Conservation (phyloP, 495 filamentous ascomycete genomes). For the Bombardia bombarda region DNA sequence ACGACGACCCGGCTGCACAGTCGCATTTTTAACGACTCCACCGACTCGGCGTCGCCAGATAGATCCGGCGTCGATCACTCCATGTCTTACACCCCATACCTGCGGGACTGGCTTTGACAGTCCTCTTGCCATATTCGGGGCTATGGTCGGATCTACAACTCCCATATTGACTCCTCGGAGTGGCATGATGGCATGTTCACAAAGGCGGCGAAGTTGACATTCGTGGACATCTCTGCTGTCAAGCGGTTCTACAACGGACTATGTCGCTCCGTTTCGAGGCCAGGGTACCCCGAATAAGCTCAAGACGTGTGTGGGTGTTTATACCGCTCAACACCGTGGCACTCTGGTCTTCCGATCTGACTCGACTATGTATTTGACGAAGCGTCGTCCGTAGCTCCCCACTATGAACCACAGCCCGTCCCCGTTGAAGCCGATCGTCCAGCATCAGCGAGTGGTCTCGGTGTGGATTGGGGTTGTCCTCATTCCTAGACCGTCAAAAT, state of each 20-base stretch:
- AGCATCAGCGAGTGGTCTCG: no score
- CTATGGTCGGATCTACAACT: constrained; percentile 28
- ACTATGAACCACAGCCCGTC: no score
- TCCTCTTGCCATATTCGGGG: constrained; percentile 22
- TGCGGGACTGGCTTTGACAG: no score
- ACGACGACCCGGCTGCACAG: neutral
- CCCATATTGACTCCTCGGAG: constrained; percentile 25
- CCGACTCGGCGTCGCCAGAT: constrained; percentile 8
- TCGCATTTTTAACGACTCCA: neutral
- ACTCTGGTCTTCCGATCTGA: no score
- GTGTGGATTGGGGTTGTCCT: no score
- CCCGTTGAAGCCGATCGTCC: neutral
- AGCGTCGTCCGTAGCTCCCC: no score
- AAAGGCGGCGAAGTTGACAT: constrained; percentile 29
- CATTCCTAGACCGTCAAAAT: constrained; percentile 11
- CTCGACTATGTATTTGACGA: no score
- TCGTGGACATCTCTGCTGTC: constrained; percentile 24
- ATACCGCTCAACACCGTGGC: no score
- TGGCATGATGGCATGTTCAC: constrained; percentile 6
- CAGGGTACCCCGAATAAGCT: neutral
- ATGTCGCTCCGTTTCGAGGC: neutral
- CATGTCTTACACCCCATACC: no score
- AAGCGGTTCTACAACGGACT: neutral
- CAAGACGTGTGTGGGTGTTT: no score
- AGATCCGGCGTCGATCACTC: no score